A percentile compares a stretch with the other conserved stretches of the same genome.
Conservation (phyloP, 164 flowering plant species). For the Vitis amurensis region DNA sequence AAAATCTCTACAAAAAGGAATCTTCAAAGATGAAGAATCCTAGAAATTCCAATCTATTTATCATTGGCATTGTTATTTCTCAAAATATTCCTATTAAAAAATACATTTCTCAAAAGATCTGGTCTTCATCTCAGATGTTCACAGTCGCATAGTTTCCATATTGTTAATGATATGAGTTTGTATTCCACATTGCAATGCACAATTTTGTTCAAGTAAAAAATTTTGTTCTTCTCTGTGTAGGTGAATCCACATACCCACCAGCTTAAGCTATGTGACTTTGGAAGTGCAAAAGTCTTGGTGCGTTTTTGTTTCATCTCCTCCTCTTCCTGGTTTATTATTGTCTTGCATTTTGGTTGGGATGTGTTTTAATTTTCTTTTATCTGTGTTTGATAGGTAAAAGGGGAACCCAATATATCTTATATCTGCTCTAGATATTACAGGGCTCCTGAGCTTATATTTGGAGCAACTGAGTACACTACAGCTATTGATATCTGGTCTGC, state of each 20-base stretch:
- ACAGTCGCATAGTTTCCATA: no score
- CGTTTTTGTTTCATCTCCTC: constrained; percentile 1
- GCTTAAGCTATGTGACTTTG: constrained; percentile 61
- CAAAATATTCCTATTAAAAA: no score
- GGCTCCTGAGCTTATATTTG: constrained; percentile 71
- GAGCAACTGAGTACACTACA: constrained; percentile 61
- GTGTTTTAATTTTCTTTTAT: not conserved
- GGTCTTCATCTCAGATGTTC: no score
- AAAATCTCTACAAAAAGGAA: no score
- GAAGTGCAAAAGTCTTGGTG: constrained; percentile 67
- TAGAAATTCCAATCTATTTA: no score
- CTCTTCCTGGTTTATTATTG: not conserved
- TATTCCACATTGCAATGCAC: no score
- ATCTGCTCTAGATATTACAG: constrained; percentile 69
- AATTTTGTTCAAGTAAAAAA: no score
- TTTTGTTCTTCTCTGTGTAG: constrained; percentile 20
- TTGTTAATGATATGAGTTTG: no score
- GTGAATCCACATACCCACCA: constrained; percentile 72
- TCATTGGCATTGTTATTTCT: no score
- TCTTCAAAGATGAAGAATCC: no score
- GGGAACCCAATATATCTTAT: constrained; percentile 71
- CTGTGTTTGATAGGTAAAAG: constrained; percentile 48
- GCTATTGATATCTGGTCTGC: constrained; percentile 68
- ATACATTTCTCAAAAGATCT: no score
- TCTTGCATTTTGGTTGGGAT: not conserved